Evolutionary conservation across 179 eudicot genomes (phyloP).

Genomic region (Spergularia azorica): DNA sequence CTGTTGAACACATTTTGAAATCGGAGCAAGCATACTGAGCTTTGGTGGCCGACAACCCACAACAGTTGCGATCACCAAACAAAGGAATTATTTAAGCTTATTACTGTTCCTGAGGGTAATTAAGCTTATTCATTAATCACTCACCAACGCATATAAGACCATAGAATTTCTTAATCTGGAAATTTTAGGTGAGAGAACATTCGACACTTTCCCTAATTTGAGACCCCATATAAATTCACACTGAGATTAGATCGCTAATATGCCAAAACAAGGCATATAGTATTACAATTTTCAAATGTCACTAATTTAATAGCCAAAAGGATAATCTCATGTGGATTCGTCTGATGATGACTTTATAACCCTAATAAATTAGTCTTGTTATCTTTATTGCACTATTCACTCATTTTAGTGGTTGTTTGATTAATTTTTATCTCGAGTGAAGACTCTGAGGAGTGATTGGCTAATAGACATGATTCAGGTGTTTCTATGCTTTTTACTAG

Average conservation of each 20-base stretch:
- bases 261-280: slow-evolving; percentile 10
- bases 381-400: too few relatives aligned
- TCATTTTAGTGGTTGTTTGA: too few relatives aligned
- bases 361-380: too few relatives aligned
- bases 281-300: not conserved
- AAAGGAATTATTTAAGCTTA: too few relatives aligned
- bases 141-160: not conserved
- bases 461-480: too few relatives aligned
- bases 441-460: too few relatives aligned
- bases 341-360: not conserved
- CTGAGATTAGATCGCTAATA: slow-evolving; percentile 1
- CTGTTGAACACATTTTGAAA: too few relatives aligned
- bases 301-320: not conserved
- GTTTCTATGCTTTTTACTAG: too few relatives aligned
- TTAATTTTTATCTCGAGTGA: too few relatives aligned
- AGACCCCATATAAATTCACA: not conserved
- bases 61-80: slow-evolving; percentile 27
- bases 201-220: slow-evolving; percentile 27
- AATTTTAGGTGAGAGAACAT: slow-evolving; percentile 29
- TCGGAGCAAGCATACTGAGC: not conserved
- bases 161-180: slow-evolving; percentile 28
- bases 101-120: not conserved
- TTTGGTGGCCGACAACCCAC: slow-evolving; percentile 37
- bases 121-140: not conserved
- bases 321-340: slow-evolving; percentile 3